Evolutionary conservation across 2,329 filamentous ascomycete species (phyloP).

Genomic region (Aureobasidium melanogenum): DNA sequence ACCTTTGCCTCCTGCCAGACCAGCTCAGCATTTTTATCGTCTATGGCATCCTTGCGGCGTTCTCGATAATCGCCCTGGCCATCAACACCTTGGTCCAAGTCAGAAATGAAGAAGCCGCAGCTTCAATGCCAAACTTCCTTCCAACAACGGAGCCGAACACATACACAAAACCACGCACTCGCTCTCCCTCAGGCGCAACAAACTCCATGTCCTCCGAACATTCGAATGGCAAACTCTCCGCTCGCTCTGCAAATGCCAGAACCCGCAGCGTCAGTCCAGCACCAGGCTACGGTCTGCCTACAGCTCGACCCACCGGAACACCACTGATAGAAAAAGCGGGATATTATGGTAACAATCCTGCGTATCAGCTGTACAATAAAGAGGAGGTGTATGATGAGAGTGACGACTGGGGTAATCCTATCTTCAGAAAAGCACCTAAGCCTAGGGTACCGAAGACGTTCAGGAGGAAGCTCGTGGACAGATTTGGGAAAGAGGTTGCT

Average conservation of each 20-base stretch:
- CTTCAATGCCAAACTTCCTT: constrained; percentile 16
- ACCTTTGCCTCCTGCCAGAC: constrained; percentile 83
- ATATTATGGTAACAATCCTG: constrained; percentile 25
- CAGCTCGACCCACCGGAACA: constrained; percentile 20
- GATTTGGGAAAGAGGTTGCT: constrained; percentile 54
- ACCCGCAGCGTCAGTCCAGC: constrained; percentile 32
- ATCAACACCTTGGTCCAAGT: constrained; percentile 32
- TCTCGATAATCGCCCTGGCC: constrained; percentile 42
- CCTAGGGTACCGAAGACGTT: constrained; percentile 27
- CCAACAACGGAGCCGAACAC: constrained; percentile 20
- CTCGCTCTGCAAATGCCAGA: constrained; percentile 23
- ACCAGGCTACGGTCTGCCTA: constrained; percentile 23
- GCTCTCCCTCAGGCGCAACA: constrained; percentile 14
- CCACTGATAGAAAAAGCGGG: constrained; percentile 35
- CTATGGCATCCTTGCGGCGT: constrained; percentile 57
- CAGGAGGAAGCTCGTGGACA: constrained; percentile 43
- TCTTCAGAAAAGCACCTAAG: constrained; percentile 19
- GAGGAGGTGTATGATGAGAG: constrained; percentile 22
- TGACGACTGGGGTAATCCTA: constrained; percentile 24
- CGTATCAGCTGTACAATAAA: constrained; percentile 13
- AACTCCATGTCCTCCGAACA: constrained; percentile 25
- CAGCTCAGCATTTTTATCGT: constrained; percentile 75
- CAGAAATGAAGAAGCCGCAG: constrained; percentile 15
- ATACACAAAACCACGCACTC: constrained; percentile 13
- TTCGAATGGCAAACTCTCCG: constrained; percentile 18